Percentiles rank a stretch among this genome's conserved stretches.
Conservation (phyloP, 495 filamentous ascomycete genomes). For the Penicillium fimorum region DNA sequence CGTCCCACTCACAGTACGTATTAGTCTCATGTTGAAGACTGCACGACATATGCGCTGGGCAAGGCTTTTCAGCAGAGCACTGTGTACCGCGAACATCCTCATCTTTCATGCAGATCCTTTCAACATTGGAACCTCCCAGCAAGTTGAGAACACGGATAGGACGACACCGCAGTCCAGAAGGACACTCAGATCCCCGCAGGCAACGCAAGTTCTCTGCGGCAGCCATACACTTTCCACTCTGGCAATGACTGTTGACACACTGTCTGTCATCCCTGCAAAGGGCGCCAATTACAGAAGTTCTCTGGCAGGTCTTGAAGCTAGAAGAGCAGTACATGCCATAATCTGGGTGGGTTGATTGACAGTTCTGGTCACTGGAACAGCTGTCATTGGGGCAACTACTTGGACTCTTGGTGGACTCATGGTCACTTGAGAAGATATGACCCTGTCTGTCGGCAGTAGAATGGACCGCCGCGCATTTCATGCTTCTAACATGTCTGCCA, state of each 20-base stretch:
- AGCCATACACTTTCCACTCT: neutral
- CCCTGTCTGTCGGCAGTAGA: neutral
- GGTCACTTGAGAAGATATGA: constrained; percentile 4
- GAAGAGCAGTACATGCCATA: constrained; percentile 4
- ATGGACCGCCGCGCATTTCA: neutral
- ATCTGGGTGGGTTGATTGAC: neutral
- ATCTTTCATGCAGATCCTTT: constrained; percentile 1
- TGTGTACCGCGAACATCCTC: neutral
- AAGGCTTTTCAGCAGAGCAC: constrained; percentile 1
- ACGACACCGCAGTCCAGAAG: neutral
- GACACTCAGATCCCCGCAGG: neutral
- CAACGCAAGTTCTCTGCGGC: neutral
- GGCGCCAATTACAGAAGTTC: neutral
- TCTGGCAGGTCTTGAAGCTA: neutral
- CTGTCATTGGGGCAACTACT: constrained; percentile 1
- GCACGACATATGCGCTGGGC: neutral
- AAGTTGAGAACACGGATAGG: neutral
- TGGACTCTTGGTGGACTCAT: neutral
- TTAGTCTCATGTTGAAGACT: neutral
- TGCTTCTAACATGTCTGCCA: neutral
- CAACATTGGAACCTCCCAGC: neutral
- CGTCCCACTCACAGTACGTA: constrained; percentile 1
- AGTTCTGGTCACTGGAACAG: neutral
- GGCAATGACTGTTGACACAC: neutral
- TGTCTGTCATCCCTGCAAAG: neutral